phyloP scores from a whole-genome alignment of 2,329 filamentous ascomycete genomes.

The Nannizziopsis barbatae region DNA sequence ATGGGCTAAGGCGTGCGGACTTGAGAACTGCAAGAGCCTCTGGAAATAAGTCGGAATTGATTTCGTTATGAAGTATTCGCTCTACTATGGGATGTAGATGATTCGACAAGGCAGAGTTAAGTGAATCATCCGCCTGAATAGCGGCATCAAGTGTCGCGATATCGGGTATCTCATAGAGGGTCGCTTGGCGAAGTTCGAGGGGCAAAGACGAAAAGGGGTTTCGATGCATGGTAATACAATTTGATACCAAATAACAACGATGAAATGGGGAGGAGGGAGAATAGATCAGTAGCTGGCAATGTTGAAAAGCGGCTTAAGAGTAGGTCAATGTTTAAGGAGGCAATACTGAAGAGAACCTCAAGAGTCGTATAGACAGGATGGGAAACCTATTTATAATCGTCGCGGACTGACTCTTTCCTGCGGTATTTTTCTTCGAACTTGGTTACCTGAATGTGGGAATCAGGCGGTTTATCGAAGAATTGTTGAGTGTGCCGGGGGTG shows the following conservation, averaged over 20 bases:
- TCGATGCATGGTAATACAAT: background rate
- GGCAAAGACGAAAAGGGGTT: constrained; percentile 9
- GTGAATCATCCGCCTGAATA: constrained; percentile 7
- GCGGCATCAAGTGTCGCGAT: constrained; percentile 9
- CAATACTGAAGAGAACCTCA: too few species aligned
- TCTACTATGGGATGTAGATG: constrained; percentile 2
- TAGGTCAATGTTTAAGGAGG: too few species aligned
- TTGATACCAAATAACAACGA: background rate
- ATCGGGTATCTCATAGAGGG: constrained; percentile 10
- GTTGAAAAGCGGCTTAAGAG: too few species aligned
- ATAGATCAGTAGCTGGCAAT: too few species aligned
- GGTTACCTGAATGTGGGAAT: too few species aligned
- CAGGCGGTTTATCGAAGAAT: too few species aligned
- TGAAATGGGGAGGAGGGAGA: background rate
- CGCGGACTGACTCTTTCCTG: too few species aligned
- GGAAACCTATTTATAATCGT: too few species aligned
- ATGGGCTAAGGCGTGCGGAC: constrained; percentile 2
- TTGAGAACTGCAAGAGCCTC: constrained; percentile 9
- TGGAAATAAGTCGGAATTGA: constrained; percentile 3
- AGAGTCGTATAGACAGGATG: too few species aligned
- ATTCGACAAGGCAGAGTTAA: constrained; percentile 5
- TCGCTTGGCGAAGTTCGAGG: constrained; percentile 9
- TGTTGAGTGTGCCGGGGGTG: too few species aligned
- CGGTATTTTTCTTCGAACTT: too few species aligned
- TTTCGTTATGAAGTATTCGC: constrained; percentile 2